phyloP scores from a whole-genome alignment of 306 rosid species.

The Amphicarpaea edgeworthii region DNA sequence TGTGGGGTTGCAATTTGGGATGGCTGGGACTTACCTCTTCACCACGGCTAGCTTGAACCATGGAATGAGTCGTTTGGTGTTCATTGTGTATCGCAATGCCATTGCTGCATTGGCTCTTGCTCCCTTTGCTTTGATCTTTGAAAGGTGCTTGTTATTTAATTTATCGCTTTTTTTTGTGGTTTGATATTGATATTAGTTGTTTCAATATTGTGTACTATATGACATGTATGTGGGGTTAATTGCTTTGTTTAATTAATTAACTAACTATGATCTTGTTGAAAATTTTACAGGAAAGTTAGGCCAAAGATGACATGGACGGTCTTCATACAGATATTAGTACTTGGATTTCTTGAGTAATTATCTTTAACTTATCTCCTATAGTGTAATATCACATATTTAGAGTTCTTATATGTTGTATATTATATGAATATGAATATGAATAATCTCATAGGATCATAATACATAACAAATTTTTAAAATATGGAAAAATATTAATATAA shows the following conservation, averaged over 20 bases:
- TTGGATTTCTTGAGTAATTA: constrained; percentile 76
- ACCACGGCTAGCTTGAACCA: constrained; percentile 63
- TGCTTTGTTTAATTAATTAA: neutral
- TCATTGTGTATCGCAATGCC: constrained; percentile 72
- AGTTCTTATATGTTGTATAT: too few relatives aligned
- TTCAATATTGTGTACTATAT: neutral
- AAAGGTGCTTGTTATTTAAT: constrained; percentile 60
- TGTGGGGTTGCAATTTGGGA: constrained; percentile 69
- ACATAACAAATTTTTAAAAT: neutral
- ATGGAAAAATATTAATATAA: neutral
- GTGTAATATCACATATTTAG: too few relatives aligned
- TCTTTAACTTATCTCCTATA: neutral
- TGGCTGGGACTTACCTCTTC: constrained; percentile 68
- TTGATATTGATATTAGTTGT: neutral
- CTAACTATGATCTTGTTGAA: neutral
- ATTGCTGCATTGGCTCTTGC: constrained; percentile 66
- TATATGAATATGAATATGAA: too few relatives aligned
- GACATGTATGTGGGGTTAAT: neutral
- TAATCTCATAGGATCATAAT: too few relatives aligned
- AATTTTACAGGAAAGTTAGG: constrained; percentile 64
- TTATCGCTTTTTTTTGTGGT: neutral
- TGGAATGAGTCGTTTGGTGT: constrained; percentile 74
- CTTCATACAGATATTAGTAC: constrained; percentile 62
- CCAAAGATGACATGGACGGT: constrained; percentile 70
- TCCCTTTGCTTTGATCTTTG: constrained; percentile 66